Evolutionary conservation across 2,329 filamentous ascomycete genomes (phyloP).

Genomic region (Aspergillus felis): DNA sequence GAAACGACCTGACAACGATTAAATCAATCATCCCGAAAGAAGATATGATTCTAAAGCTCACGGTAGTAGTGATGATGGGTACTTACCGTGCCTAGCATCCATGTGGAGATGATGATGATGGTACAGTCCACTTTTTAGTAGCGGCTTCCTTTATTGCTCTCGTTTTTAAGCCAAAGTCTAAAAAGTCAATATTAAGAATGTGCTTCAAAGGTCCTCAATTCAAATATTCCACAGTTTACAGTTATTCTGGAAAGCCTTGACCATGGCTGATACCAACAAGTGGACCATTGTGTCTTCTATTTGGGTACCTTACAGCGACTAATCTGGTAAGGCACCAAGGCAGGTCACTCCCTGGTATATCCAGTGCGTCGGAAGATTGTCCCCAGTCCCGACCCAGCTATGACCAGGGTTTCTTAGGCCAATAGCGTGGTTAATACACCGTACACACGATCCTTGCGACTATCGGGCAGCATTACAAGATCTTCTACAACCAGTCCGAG

Average conservation of each 20-base stretch:
- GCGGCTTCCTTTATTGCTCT: background rate
- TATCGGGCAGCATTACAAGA: background rate
- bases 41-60: background rate
- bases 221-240: background rate
- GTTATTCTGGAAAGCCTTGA: background rate
- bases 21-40: background rate
- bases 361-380: background rate
- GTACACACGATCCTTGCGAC: background rate
- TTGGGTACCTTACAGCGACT: background rate
- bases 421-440: background rate
- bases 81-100: background rate
- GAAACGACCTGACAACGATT: background rate
- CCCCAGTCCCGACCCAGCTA: too few species aligned
- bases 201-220: background rate
- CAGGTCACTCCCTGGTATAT: background rate
- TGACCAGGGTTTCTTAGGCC: background rate
- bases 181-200: background rate
- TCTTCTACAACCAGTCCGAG: too few species aligned
- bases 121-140: background rate
- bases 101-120: background rate
- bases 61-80: background rate
- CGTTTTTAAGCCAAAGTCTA: background rate
- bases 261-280: background rate
- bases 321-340: background rate
- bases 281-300: too few species aligned